Percentiles rank a stretch among this genome's conserved stretches.
phyloP scores from a whole-genome alignment of 2,329 filamentous ascomycete genomes.

The Tympanopsis confertula region DNA sequence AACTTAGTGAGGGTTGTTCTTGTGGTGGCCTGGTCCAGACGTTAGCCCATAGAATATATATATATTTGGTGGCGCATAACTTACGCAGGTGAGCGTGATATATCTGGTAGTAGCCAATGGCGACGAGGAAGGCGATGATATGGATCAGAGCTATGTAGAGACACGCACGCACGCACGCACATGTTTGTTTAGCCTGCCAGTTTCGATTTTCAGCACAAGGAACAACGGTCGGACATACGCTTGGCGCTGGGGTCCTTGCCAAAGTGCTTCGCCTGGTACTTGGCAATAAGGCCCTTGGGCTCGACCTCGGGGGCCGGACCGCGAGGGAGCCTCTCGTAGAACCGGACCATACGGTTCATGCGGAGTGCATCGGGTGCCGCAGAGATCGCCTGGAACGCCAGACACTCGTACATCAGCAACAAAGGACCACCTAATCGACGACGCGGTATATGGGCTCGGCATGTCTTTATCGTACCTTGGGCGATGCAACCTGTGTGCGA shows the following conservation, averaged over 20 bases:
- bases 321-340: slow-evolving; percentile 97
- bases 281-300: slow-evolving; percentile 69
- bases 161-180: slow-evolving; percentile 11
- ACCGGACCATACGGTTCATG: slow-evolving; percentile 95
- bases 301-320: slow-evolving; percentile 76
- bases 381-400: slow-evolving; percentile 69
- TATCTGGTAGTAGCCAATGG: slow-evolving; percentile 87
- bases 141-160: slow-evolving; percentile 67
- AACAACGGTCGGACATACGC: slow-evolving; percentile 51
- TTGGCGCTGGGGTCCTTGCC: slow-evolving; percentile 81
- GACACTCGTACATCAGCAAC: slow-evolving; percentile 2
- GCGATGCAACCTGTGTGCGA: slow-evolving; percentile 59
- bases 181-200: slow-evolving; percentile 3
- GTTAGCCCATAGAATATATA: slow-evolving; percentile 8
- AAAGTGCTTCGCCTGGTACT: slow-evolving; percentile 88
- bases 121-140: slow-evolving; percentile 64
- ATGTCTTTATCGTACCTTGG: slow-evolving; percentile 49
- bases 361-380: slow-evolving; percentile 88
- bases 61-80: slow-evolving; percentile 22
- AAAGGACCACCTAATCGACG: not conserved
- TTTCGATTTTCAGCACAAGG: slow-evolving; percentile 2
- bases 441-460: not conserved
- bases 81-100: slow-evolving; percentile 99
- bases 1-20: slow-evolving; percentile 95
- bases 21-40: slow-evolving; percentile 74